A percentile compares a stretch with the other conserved stretches of the same genome.
Conservation (phyloP, 1,284 basidiomycete genomes). For the Earliella scabrosa region DNA sequence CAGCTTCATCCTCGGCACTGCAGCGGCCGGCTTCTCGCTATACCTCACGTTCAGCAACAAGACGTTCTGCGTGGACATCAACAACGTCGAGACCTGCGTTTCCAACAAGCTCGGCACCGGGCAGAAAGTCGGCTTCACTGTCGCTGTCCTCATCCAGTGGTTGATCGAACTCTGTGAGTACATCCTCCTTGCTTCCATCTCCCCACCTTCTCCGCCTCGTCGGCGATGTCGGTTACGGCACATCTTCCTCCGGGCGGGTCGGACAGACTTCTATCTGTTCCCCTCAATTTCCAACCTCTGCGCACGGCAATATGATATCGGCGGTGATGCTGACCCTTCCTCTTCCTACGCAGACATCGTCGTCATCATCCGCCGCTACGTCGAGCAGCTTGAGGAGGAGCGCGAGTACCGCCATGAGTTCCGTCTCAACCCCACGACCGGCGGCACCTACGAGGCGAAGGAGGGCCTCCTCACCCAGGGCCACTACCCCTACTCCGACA, state of each 20-base stretch:
- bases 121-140: constrained; percentile 33
- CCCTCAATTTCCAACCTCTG: background rate
- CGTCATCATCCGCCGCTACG: constrained; percentile 34
- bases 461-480: constrained; percentile 32
- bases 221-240: background rate
- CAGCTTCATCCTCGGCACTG: constrained; percentile 51
- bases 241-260: background rate
- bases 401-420: constrained; percentile 33
- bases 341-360: constrained; percentile 31
- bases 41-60: constrained; percentile 31
- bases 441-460: constrained; percentile 33
- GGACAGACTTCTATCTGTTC: background rate
- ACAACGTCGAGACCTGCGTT: constrained; percentile 19
- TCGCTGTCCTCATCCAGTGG: constrained; percentile 42
- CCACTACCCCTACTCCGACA: constrained; percentile 35
- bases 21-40: constrained; percentile 47
- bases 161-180: constrained; percentile 55
- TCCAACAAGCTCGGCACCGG: constrained; percentile 25
- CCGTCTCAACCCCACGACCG: constrained; percentile 30
- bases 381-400: constrained; percentile 37
- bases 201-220: background rate
- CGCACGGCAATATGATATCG: background rate
- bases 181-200: background rate
- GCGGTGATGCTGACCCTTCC: constrained; percentile 21
- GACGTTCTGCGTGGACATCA: constrained; percentile 26